Evolutionary conservation across 2,329 filamentous ascomycete species (phyloP), one percentile per base, ranked within the genome.

Genomic region (Annulohypoxylon truncatum): DNA sequence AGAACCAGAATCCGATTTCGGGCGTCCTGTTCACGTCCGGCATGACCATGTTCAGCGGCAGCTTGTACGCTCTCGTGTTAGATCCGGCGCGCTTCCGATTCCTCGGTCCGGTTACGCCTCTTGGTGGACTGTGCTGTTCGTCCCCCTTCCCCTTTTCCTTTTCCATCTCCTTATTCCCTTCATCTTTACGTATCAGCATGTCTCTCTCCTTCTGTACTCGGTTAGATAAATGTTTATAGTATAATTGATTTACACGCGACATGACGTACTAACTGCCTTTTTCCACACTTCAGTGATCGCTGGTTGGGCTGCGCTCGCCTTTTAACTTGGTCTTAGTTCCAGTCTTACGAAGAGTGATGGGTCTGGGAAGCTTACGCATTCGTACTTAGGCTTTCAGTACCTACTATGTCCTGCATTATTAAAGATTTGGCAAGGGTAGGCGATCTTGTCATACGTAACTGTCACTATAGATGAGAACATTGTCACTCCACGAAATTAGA

Each of bases 41-140:
- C 54, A 90, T 91, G 81, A 87, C 86, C 3, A 84, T 90, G 82
- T 91, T 91, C 77, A 87, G 84, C 64, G 89, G 89, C 1, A 87
- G 84, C 73, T 84, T 92, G 68, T 92, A 92, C 75, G 80, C 87
- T 8, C 82, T 91, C 8, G 82, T 86, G 0, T 79, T 91, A n/a
- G 85, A 90, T 77, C 85, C 88, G 18, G 82, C 85, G 71, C 79
- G 82, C 26, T 90, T 89, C 78, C 85, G 84, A 73, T 79, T 81
- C 59, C 63, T 91, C 67, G 89, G 89, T 0, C 89, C 89, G 0
- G 84, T 90, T 10, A 91, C 89, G 52, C 89, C 89, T 12, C 63
- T 91, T 1, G 89, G 89, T 0, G 89, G 89, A 0, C 69, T 89
- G 52, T 89, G 84, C 64, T 79, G 66, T 69, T n/a, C 31, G 66